Evolutionary conservation across 768 basidiomycete species (phyloP), one percentile per base, ranked within the genome.

Genomic region (Galerina sulciceps): DNA sequence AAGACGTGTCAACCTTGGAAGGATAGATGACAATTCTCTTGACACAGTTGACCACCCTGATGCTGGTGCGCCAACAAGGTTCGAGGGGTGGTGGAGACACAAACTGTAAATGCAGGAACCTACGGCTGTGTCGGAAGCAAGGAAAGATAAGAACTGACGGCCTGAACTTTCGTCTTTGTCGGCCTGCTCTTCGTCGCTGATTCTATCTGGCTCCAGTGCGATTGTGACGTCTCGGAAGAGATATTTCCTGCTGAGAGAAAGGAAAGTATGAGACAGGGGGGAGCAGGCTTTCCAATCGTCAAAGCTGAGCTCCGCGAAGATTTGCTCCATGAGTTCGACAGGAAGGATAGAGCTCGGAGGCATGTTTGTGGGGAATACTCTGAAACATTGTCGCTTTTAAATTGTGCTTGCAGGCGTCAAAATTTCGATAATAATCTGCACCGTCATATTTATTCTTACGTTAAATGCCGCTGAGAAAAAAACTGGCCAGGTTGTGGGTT

Each of bases 141-240:
- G 60, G 31, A 67, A 65, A 5, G n/a, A n/a, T 10, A 62, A 36
- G 11, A 64, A 59, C 46, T 48, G 41, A 14, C 51, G 14, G 1
- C 31, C 18, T 10, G 49, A 18, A 6, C 18, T 17, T 35, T 44
- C n/a, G 10, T 52, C 35, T n/a, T n/a, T 11, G 18, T 18, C n/a
- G 26, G 26, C 8, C 8, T 31, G 26, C 13, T 20, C 6, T 36
- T 26, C 37, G 34, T 38, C 13, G 17, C 23, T 13, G 13, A 49
- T 14, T 10, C 1, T 31, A 35, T 59, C 45, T 37, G 57, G 56
- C 31, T 57, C 52, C 4, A 67, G 26, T 18, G 17, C 17, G 9
- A 67, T 31, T 15, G 50, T 45, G 22, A 61, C 45, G 10, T 53
- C 46, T 17, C 59, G 55, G 41, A 64, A 67, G 36, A 67, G 65